A percentile compares a stretch with the other conserved stretches of the same genome.
Evolutionary conservation across 352 stramenopile species (phyloP).

Genomic region (Globisporangium camurandrum): DNA sequence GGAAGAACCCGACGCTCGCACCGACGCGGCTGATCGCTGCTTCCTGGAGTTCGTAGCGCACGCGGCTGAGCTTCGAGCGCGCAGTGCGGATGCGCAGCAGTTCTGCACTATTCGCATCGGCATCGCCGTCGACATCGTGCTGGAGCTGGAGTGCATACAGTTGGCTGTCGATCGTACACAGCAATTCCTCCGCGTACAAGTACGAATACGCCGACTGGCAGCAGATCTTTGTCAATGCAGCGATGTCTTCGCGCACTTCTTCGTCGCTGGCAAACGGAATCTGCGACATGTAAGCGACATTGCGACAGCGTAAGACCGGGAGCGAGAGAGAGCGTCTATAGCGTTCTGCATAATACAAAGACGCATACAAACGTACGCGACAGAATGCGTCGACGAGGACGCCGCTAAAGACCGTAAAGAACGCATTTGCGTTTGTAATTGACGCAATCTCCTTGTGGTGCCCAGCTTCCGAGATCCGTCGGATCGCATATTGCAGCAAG

Average conservation of each 20-base stretch:
- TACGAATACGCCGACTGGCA: conserved; percentile 83
- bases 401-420: conserved; percentile 82
- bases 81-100: conserved; percentile 40
- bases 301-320: background rate
- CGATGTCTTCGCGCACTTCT: conserved; percentile 61
- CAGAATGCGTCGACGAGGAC: conserved; percentile 72
- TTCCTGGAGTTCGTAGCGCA: conserved; percentile 72
- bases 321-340: no score
- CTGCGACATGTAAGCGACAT: conserved; percentile 17
- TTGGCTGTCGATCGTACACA: conserved; percentile 67
- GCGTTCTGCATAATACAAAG: no score
- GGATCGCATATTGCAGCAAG: conserved; percentile 80
- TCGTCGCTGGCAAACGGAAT: conserved; percentile 80
- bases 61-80: conserved; percentile 61
- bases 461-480: conserved; percentile 75
- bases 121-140: conserved; percentile 40
- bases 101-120: conserved; percentile 17
- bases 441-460: conserved; percentile 87
- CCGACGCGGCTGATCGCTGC: conserved; percentile 56
- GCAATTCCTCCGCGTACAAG: conserved; percentile 67
- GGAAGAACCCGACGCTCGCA: conserved; percentile 59
- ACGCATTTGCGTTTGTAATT: conserved; percentile 74
- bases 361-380: conserved; percentile 43
- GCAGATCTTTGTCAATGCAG: conserved; percentile 77
- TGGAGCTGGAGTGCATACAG: conserved; percentile 47